phyloP scores from a whole-genome alignment of 2,329 filamentous ascomycete species.

The Arthrobotrys sphaeroides region DNA sequence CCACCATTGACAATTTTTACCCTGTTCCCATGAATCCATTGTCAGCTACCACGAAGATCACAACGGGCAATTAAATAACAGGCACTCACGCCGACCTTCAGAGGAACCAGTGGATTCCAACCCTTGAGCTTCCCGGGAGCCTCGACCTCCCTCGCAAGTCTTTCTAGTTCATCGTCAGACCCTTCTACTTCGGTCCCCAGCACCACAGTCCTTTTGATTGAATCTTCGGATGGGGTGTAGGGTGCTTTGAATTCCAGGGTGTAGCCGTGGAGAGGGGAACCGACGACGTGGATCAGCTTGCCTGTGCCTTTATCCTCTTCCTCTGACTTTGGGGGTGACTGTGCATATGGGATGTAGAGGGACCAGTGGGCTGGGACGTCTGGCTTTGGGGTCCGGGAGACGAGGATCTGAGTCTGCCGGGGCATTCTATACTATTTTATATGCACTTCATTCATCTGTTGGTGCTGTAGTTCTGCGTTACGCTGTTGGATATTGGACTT shows the following conservation, averaged over 20 bases:
- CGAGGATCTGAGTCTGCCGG: constrained; percentile 7
- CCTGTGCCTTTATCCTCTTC: constrained; percentile 11
- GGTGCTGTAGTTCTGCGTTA: too few relatives aligned
- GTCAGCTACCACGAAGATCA: not conserved
- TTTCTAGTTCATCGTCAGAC: constrained; percentile 6
- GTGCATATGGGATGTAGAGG: constrained; percentile 28
- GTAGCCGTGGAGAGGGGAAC: constrained; percentile 17
- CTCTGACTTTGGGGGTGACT: not conserved
- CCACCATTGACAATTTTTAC: constrained; percentile 28
- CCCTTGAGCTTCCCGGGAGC: not conserved
- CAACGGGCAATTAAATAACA: not conserved
- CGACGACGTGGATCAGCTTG: constrained; percentile 33
- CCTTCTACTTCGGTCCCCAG: not conserved
- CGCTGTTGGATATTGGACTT: constrained; percentile 1
- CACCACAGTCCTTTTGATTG: constrained; percentile 5
- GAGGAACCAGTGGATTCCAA: constrained; percentile 28
- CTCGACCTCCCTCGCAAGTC: constrained; percentile 3
- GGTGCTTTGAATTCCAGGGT: constrained; percentile 28
- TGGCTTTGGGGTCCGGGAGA: constrained; percentile 35
- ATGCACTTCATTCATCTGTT: too few relatives aligned
- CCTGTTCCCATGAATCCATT: not conserved
- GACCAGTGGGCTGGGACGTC: constrained; percentile 26
- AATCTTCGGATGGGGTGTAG: constrained; percentile 1
- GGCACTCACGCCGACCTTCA: constrained; percentile 15
- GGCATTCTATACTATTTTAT: not conserved